Evolutionary conservation across 2,329 filamentous ascomycete species (phyloP), one percentile per base, ranked within the genome.

Genomic region (Colletotrichum sp.): DNA sequence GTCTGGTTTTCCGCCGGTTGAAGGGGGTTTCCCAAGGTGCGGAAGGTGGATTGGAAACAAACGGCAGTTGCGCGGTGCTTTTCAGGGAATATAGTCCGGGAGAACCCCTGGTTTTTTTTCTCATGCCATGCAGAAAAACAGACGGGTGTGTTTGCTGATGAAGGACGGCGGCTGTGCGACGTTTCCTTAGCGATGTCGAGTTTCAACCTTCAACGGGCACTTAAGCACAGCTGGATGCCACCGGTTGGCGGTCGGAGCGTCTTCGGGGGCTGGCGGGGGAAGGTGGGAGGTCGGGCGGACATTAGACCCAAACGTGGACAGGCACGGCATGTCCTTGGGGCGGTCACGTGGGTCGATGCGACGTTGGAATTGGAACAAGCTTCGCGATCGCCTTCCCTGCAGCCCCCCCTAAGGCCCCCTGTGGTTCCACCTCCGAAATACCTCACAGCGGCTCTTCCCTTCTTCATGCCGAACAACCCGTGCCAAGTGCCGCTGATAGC

Each of bases 271-370:
- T 18, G 10, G 18, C 26, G 67, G 52, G 22, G 48, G 59, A 26
- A 22, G 34, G 28, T 48, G 65, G 26, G 22, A 52, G 63, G 39
- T 48, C 44, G 60, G 59, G 44, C 70, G 73, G 59, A 73, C 70
- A 69, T 59, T 75, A 60, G 70, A 28, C 22, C 68, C 73, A 68
- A 72, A 68, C 39, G 30, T 28, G 39, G 68, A 18, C 28, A 71
- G 68, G 18, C 55, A 48, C 57, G 36, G 57, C 67, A 32, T 72
- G 52, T 28, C 62, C 44, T 39, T 59, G 34, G 70, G 22, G n/a
- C 70, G 16, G 73, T 75, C 73, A 75, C 73, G 73, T 75, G 73
- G 73, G 73, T 59, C 64, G 70, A 68, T 65, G 70, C 73, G 65
- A 75, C 73, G 39, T 59, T 72, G 70, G 70, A 68, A 75, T 60